Base-by-base conservation (phyloP, 2,329 filamentous ascomycete genomes). In the Aplosporella prunicola region DNA sequence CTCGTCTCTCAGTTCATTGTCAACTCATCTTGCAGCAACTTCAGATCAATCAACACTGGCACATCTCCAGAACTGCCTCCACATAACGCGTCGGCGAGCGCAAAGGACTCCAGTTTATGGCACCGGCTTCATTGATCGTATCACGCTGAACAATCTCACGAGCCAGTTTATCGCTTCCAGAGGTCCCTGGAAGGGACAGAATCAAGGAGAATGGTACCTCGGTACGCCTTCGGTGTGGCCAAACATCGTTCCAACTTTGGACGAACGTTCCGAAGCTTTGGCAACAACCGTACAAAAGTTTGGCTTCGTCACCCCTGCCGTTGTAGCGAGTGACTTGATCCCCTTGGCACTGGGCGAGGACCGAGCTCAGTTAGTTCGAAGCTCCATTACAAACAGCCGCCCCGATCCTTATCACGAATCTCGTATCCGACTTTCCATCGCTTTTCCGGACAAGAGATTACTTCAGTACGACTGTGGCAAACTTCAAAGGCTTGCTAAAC, bases 391-490 rank as follows among this genome's bases (percentile, higher is more conserved):
- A 9, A 17, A 22, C 18, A 30, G 16, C 5, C 25, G 25, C 2
- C 49, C 67, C 70, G 89, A 98, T 53, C 86, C 88, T 1, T 95
- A 91, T 71, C 91, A 98, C 49, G 86, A 94, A 60, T 78, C 89
- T 10, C 84, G 89, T 13, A 91, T 94, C 73, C 81, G 87, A 15
- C 70, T 93, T 11, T 93, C 85, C 3, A 95, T 98, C 43, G 91
- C 93, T 29, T 98, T 98, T 56, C 91, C 93, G 0, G 91, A 98
- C 58, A 94, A 88, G 56, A 76, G 91, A 23, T 75, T 98, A n/a
- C 68, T 98, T 1, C 89, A 98, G 57, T 98, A 93, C 57, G 91
- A 98, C 60, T 96, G 91, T 53, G 91, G 91, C 49, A 98, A 98
- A 60, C 74, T 98, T 3, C 91, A 98, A 53, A 79, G 82, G 13